A percentile compares a stretch with the other conserved stretches of the same genome.
Conservation (phyloP, 2,329 filamentous ascomycete species). For the Davidsoniella neocaledoniae region DNA sequence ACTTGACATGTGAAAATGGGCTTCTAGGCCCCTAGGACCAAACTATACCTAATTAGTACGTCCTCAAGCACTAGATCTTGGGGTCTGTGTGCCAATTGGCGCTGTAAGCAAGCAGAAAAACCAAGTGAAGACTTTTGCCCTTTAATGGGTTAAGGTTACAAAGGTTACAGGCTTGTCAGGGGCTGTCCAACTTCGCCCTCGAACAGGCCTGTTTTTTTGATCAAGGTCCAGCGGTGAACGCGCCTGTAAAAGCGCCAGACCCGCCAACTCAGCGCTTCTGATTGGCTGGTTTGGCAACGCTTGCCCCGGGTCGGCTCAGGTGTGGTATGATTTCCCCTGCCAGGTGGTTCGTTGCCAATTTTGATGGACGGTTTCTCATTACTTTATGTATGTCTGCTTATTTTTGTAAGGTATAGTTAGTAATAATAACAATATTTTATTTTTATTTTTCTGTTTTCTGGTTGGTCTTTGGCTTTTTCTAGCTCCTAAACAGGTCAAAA, state of each 20-base stretch:
- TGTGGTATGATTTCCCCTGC: slow-evolving; percentile 10
- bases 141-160: background rate
- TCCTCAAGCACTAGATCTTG: too few species aligned
- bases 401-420: background rate
- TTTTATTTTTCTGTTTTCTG: background rate
- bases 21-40: background rate
- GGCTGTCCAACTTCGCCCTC: too few species aligned
- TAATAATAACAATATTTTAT: too few species aligned
- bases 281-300: too few species aligned
- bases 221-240: background rate
- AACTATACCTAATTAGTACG: background rate
- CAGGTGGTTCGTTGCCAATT: slow-evolving; percentile 10
- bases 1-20: slow-evolving; percentile 12
- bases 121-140: background rate
- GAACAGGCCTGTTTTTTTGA: too few species aligned
- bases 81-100: too few species aligned
- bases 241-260: slow-evolving; percentile 1
- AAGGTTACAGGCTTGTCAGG: background rate
- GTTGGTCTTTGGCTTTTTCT: background rate
- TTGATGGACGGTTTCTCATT: background rate
- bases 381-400: background rate
- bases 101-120: too few species aligned
- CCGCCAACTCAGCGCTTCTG: background rate
- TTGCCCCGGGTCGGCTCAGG: slow-evolving; percentile 2
- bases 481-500: background rate